Percentiles rank a stretch among this genome's conserved stretches.
These are phyloP conservation scores for Rhododendron mucronatum DNA, from an alignment of 148 eudicot genomes.

Conservation along the genomic window DNA sequence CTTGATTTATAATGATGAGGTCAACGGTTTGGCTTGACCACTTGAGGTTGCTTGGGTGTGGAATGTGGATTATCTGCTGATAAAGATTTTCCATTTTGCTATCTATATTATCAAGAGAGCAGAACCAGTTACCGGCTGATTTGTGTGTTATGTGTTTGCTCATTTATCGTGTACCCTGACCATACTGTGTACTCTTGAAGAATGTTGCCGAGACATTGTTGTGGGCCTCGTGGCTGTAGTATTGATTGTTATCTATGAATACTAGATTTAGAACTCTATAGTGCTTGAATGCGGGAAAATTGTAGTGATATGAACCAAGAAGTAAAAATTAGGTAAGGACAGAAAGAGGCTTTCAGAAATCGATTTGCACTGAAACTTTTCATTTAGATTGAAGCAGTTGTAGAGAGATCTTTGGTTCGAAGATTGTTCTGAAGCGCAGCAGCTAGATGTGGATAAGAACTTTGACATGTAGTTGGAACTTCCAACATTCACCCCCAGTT, in stretches of 20 bases:
- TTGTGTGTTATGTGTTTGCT: neutral
- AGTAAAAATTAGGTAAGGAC: neutral
- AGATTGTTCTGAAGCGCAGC: neutral
- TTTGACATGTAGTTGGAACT: neutral
- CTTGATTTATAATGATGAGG: neutral
- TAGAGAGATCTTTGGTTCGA: neutral
- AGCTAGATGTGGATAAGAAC: neutral
- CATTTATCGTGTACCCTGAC: neutral
- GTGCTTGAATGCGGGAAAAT: neutral
- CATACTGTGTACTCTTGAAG: neutral
- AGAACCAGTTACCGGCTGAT: neutral
- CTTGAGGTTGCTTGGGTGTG: neutral
- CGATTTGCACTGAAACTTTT: neutral
- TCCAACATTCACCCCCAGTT: neutral
- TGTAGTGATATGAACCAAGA: neutral
- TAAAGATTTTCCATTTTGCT: neutral
- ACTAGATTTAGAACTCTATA: neutral
- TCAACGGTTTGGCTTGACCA: neutral
- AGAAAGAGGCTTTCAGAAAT: neutral
- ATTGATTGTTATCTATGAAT: neutral
- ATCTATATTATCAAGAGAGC: neutral
- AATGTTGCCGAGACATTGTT: neutral
- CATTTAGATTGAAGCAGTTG: neutral
- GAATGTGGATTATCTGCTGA: neutral
- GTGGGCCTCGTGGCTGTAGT: neutral